Conservation (phyloP, 2,329 filamentous ascomycete species). For the Aspergillus vadensis region DNA sequence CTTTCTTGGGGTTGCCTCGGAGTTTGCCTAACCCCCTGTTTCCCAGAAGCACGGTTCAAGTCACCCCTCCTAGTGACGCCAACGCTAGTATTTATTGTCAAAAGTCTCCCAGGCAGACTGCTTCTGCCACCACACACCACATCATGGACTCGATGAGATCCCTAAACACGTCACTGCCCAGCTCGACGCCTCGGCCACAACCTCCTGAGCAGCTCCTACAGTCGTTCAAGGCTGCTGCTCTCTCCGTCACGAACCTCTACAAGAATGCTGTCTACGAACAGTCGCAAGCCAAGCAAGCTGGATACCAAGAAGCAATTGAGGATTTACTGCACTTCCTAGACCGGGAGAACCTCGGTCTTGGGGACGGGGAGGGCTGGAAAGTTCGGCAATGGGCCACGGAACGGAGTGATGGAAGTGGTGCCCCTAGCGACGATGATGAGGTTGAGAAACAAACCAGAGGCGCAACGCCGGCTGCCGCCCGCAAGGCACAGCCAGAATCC, state of each 20-base stretch:
- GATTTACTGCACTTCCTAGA: constrained; percentile 86
- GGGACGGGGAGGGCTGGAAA: constrained; percentile 74
- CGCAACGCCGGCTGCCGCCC: constrained; percentile 37
- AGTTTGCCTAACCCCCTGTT: constrained; percentile 2
- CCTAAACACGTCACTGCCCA: constrained; percentile 63
- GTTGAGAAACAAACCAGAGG: constrained; percentile 41
- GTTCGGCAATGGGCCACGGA: constrained; percentile 63
- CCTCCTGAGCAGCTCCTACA: constrained; percentile 67
- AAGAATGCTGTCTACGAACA: constrained; percentile 83
- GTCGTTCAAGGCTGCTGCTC: constrained; percentile 86
- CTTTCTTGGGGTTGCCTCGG: not conserved
- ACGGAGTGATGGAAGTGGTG: constrained; percentile 46
- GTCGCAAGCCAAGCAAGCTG: constrained; percentile 72
- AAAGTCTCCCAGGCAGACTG: constrained; percentile 12
- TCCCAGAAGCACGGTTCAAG: constrained; percentile 21
- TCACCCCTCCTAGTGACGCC: constrained; percentile 23
- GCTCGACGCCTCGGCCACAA: constrained; percentile 50
- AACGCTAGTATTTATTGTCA: constrained; percentile 7
- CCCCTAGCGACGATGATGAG: constrained; percentile 50
- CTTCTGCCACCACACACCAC: constrained; percentile 14
- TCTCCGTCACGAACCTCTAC: constrained; percentile 95
- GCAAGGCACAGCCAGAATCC: constrained; percentile 36
- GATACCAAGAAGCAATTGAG: constrained; percentile 92
- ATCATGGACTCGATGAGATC: constrained; percentile 67
- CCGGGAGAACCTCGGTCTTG: constrained; percentile 73